Evolutionary conservation across 768 basidiomycete genomes (phyloP).

Genomic region (Suillus hirtellus): DNA sequence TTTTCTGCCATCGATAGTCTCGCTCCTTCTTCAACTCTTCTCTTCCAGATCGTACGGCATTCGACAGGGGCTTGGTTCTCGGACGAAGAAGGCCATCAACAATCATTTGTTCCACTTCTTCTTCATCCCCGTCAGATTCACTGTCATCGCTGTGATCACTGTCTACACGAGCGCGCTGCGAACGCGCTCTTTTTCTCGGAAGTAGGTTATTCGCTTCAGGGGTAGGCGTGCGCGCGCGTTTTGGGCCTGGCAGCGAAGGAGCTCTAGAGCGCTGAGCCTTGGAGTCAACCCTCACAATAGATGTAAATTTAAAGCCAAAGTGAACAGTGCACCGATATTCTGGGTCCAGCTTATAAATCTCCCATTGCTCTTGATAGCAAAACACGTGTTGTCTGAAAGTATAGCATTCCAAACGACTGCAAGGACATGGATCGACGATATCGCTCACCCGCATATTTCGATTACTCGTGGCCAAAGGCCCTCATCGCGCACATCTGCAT

Average conservation of each 20-base stretch:
- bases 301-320: conserved; percentile 36
- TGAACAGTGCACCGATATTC: conserved; percentile 66
- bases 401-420: conserved; percentile 14
- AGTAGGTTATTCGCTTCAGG: conserved; percentile 20
- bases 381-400: conserved; percentile 45
- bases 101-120: conserved; percentile 54
- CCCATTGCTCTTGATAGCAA: conserved; percentile 79
- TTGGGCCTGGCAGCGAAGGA: conserved; percentile 19
- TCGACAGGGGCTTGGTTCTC: conserved; percentile 15
- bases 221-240: conserved; percentile 30
- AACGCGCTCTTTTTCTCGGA: conserved; percentile 30
- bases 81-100: conserved; percentile 33
- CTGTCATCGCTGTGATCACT: conserved; percentile 23
- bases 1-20: conserved; percentile 28
- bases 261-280: conserved; percentile 13
- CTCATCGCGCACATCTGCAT: conserved; percentile 61
- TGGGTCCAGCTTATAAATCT: conserved; percentile 80
- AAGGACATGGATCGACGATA: neutral
- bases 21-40: conserved; percentile 33
- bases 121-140: conserved; percentile 38
- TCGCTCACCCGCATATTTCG: conserved; percentile 66
- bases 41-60: conserved; percentile 25
- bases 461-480: conserved; percentile 70
- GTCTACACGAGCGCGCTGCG: conserved; percentile 12
- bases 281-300: conserved; percentile 23